Evolutionary conservation across 345 rosid genomes (phyloP).

Genomic region (Populus deltoides): DNA sequence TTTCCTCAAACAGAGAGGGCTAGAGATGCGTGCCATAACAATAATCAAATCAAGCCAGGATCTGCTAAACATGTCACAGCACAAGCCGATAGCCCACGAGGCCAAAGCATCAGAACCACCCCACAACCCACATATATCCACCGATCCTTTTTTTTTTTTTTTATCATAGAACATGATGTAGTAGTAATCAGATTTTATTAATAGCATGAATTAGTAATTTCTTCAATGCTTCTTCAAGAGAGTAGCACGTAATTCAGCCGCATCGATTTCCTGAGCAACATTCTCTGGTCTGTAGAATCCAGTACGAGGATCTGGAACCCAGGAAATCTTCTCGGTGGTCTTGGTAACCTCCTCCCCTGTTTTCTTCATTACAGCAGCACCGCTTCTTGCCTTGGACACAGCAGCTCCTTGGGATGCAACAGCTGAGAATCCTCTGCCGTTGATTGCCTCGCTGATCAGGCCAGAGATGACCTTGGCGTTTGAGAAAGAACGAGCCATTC

Average conservation of each 20-base stretch:
- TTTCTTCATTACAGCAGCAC: slow-evolving; percentile 37
- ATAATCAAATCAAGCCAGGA: neutral
- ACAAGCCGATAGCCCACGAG: neutral
- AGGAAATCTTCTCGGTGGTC: slow-evolving; percentile 47
- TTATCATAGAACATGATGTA: neutral
- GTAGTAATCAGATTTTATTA: neutral
- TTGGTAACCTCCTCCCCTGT: slow-evolving; percentile 43
- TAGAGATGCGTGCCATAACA: neutral
- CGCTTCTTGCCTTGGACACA: slow-evolving; percentile 15
- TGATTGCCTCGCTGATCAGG: slow-evolving; percentile 11
- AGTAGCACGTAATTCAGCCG: slow-evolving; percentile 58
- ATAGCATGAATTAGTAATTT: neutral
- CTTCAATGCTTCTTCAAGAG: slow-evolving; percentile 52
- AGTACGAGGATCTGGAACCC: slow-evolving; percentile 87
- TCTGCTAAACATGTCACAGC: neutral
- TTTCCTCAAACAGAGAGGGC: neutral
- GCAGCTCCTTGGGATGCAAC: slow-evolving; percentile 21
- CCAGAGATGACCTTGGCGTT: slow-evolving; percentile 15
- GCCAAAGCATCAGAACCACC: neutral
- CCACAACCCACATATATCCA: neutral
- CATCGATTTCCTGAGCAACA: slow-evolving; percentile 57
- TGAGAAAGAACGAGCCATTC: slow-evolving; percentile 24
- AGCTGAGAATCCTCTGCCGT: slow-evolving; percentile 12
- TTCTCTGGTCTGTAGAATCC: slow-evolving; percentile 81
- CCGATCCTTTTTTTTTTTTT: neutral